These are phyloP conservation scores for Penicillium sp. DNA, from an alignment of 2,329 filamentous ascomycete species.

Conservation along the genomic window DNA sequence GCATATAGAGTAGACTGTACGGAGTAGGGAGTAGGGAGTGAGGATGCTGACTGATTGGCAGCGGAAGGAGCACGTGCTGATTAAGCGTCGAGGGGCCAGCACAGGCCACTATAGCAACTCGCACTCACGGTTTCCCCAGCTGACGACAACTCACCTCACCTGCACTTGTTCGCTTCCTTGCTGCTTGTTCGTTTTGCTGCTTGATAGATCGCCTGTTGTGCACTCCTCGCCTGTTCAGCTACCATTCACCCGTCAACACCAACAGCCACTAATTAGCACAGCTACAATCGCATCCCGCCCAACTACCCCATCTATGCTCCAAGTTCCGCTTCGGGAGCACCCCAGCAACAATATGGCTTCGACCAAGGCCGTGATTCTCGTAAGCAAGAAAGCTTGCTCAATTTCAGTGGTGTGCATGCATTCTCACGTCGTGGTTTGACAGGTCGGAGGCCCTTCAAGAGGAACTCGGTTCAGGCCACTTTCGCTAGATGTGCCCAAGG, in stretches of 20 bases:
- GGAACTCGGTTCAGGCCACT: constrained; percentile 93
- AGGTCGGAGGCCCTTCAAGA: constrained; percentile 94
- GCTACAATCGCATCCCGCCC: background rate
- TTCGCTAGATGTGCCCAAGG: constrained; percentile 93
- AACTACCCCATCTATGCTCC: constrained; percentile 32
- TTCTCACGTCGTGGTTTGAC: constrained; percentile 12
- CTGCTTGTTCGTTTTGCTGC: too few relatives aligned
- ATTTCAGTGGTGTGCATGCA: background rate
- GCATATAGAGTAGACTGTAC: too few relatives aligned
- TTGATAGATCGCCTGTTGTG: too few relatives aligned
- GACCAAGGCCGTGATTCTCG: constrained; percentile 93
- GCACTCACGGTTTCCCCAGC: too few relatives aligned
- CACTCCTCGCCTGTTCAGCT: too few relatives aligned
- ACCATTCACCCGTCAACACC: background rate
- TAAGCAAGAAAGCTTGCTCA: constrained; percentile 41
- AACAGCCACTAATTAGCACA: background rate
- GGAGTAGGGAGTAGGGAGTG: too few relatives aligned
- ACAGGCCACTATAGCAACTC: too few relatives aligned
- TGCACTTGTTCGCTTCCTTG: background rate
- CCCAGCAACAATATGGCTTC: constrained; percentile 45
- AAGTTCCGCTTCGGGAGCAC: constrained; percentile 43
- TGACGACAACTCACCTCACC: too few relatives aligned
- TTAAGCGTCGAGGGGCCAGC: too few relatives aligned
- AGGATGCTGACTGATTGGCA: too few relatives aligned
- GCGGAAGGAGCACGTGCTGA: too few relatives aligned